phyloP scores from a whole-genome alignment of 164 flowering plant species.

The Piper longum region DNA sequence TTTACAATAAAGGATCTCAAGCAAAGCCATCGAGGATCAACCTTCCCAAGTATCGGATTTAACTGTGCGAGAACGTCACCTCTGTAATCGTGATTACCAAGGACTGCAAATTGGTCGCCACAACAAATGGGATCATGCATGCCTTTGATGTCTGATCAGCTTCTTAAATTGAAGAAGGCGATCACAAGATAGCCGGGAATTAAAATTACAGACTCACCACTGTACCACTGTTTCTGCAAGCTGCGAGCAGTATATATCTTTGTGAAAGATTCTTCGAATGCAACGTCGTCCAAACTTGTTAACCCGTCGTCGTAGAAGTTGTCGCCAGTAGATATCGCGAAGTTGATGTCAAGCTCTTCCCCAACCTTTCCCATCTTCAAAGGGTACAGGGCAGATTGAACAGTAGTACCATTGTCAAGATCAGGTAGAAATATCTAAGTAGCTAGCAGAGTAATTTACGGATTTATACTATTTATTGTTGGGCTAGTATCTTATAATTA shows the following conservation, averaged over 20 bases:
- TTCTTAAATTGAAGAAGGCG: too few species aligned
- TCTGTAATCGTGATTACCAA: constrained; percentile 93
- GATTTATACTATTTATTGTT: too few species aligned
- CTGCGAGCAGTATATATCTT: constrained; percentile 50
- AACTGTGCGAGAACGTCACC: constrained; percentile 74
- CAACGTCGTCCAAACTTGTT: constrained; percentile 30
- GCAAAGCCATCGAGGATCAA: constrained; percentile 67
- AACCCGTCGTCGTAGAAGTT: constrained; percentile 64
- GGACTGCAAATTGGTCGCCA: constrained; percentile 30
- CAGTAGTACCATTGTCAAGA: neutral
- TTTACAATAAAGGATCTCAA: constrained; percentile 56
- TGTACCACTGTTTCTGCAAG: constrained; percentile 67
- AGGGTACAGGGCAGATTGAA: neutral
- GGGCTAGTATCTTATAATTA: neutral
- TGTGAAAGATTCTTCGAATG: constrained; percentile 46
- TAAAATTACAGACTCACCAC: neutral
- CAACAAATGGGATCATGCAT: neutral
- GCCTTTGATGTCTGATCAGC: neutral
- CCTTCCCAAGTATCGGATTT: constrained; percentile 36
- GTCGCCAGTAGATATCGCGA: constrained; percentile 62
- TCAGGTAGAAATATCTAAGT: neutral
- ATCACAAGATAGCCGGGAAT: neutral
- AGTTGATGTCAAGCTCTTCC: constrained; percentile 40
- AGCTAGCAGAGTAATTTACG: neutral
- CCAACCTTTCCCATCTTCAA: constrained; percentile 64